Evolutionary conservation across 1,139 yeast species (phyloP).

Genomic region (Torulaspora globosa): DNA sequence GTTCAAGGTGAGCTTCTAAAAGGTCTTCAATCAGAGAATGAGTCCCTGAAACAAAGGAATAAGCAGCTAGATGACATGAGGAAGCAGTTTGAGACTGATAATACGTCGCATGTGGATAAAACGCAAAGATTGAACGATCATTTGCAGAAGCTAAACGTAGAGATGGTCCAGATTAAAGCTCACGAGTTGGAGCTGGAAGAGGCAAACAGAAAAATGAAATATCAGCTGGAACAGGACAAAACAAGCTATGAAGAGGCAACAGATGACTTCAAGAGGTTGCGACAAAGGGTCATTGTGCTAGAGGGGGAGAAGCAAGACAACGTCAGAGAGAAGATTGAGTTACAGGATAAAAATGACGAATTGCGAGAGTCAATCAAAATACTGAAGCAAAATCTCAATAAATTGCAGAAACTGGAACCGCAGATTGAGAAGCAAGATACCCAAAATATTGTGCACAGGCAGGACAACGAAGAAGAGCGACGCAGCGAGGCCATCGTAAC

Average conservation of each 20-base stretch:
- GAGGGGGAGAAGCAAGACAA: conserved; percentile 28
- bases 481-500: background rate
- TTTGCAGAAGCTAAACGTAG: conserved; percentile 33
- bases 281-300: conserved; percentile 22
- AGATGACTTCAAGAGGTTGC: conserved; percentile 23
- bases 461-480: background rate
- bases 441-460: background rate
- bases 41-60: conserved; percentile 22
- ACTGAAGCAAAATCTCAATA: conserved; percentile 19
- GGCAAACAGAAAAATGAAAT: conserved; percentile 28
- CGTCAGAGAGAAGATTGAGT: conserved; percentile 27
- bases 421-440: conserved; percentile 1
- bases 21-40: conserved; percentile 27
- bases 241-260: conserved; percentile 20
- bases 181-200: conserved; percentile 34
- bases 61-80: conserved; percentile 23
- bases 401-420: conserved; percentile 7
- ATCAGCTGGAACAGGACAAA: conserved; percentile 20
- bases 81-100: conserved; percentile 19
- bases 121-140: conserved; percentile 29
- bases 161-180: conserved; percentile 34
- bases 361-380: conserved; percentile 17
- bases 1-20: conserved; percentile 29
- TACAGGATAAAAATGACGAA: conserved; percentile 29
- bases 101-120: conserved; percentile 17